A percentile compares a stretch with the other conserved stretches of the same genome.
Conservation (phyloP, 1,284 basidiomycete genomes). For the Rhodotorula sp. region DNA sequence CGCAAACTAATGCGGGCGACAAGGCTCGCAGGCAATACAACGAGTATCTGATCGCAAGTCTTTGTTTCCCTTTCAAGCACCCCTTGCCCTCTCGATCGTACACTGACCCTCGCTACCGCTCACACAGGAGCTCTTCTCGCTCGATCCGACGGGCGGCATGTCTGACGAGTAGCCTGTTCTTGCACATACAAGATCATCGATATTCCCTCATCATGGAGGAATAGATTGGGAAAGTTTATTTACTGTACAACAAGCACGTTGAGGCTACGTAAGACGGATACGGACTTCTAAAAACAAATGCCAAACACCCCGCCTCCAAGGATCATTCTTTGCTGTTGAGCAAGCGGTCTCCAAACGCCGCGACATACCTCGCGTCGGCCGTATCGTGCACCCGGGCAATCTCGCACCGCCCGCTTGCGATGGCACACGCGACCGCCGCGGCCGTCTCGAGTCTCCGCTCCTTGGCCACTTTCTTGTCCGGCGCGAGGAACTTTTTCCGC, state of each 20-base stretch:
- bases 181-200: background rate
- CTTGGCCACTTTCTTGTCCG: conserved; percentile 59
- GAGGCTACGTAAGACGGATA: conserved; percentile 1
- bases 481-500: conserved; percentile 77
- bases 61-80: background rate
- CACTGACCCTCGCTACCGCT: background rate
- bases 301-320: background rate
- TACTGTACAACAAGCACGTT: conserved; percentile 12
- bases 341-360: conserved; percentile 56
- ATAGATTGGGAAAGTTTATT: too few relatives aligned
- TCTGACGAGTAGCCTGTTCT: conserved; percentile 6
- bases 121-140: conserved; percentile 26
- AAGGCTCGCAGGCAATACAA: conserved; percentile 24
- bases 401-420: conserved; percentile 65
- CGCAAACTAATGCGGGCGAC: conserved; percentile 7
- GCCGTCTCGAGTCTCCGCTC: conserved; percentile 79
- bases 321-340: background rate
- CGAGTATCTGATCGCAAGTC: conserved; percentile 29
- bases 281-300: background rate
- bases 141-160: conserved; percentile 26
- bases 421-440: conserved; percentile 66
- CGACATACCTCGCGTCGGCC: conserved; percentile 63
- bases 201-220: too few relatives aligned
- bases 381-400: conserved; percentile 84
- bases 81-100: background rate